phyloP scores from a whole-genome alignment of 805 yeast species.

The Saccharomyces jurei region DNA sequence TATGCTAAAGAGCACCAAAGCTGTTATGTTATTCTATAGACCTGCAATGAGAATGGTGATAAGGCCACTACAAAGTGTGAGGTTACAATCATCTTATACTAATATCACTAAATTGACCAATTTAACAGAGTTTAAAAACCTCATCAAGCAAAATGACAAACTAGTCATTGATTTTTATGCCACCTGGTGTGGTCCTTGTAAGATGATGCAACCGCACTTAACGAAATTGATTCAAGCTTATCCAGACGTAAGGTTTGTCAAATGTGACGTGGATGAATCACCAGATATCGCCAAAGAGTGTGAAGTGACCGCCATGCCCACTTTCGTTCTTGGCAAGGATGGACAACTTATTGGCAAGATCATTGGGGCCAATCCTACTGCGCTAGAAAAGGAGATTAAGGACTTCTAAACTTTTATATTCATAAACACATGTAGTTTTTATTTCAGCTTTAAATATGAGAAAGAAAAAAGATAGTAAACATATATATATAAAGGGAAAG shows the following conservation, averaged over 20 bases:
- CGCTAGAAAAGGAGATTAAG: slow-evolving; percentile 29
- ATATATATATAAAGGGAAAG: not conserved
- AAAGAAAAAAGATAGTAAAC: not conserved
- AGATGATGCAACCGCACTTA: slow-evolving; percentile 56
- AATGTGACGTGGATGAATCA: slow-evolving; percentile 63
- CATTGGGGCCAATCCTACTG: slow-evolving; percentile 51
- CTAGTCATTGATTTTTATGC: slow-evolving; percentile 60
- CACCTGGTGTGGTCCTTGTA: slow-evolving; percentile 76
- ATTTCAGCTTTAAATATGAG: not conserved
- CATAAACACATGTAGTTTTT: not conserved
- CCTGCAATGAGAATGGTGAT: not conserved
- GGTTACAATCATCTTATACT: slow-evolving; percentile 11
- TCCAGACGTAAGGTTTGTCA: slow-evolving; percentile 46
- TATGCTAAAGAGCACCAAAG: not conserved
- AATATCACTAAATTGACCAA: slow-evolving; percentile 31
- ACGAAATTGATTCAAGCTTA: slow-evolving; percentile 34
- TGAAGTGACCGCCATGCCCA: slow-evolving; percentile 70
- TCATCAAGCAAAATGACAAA: slow-evolving; percentile 30
- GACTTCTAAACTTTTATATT: slow-evolving; percentile 5
- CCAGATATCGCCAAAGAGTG: slow-evolving; percentile 52
- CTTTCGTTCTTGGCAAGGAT: slow-evolving; percentile 53
- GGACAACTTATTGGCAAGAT: slow-evolving; percentile 50
- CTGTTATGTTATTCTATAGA: not conserved
- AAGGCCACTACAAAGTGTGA: not conserved
- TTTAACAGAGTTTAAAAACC: slow-evolving; percentile 31